Base-by-base conservation (phyloP, 208 protist species). In the Kentomonas sorsogonicus region DNA sequence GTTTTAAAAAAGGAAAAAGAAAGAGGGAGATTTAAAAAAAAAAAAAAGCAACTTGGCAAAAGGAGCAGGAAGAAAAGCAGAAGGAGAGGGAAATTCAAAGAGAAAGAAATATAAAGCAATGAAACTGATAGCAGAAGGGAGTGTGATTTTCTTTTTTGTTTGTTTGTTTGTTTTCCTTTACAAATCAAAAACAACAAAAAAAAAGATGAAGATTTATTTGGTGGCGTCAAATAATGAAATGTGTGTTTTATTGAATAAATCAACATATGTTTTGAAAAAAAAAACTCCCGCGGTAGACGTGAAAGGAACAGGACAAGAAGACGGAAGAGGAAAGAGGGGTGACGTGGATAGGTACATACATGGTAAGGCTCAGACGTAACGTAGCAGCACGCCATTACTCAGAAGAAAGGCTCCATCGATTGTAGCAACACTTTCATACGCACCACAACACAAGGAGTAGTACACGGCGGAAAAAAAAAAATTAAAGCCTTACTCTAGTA, bases 21-120 rank as follows among this genome's bases (percentile, higher is more conserved):
- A 57, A 40, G 29, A 55, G 29, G 54, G 29, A 58, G 30, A 39
- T 4, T 25, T 22, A 20, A 27, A 20, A 3, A 54, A 22, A 51
- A 30, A 60, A 53, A 36, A 47, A n/a, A n/a, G n/a, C n/a, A n/a
- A n/a, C n/a, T n/a, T n/a, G n/a, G n/a, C n/a, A n/a, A n/a, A n/a
- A n/a, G n/a, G 3, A 15, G 31, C 31, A 33, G 13, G 52, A 2
- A 38, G 13, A 33, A 40, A 53, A 53, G 9, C 3, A 38, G 55
- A 65, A 23, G 58, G 16, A 45, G 26, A 51, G 56, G 47, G 63
- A 65, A 66, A 65, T n/a, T 51, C 1, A 2, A 26, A 33, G 13
- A 48, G 50, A 58, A 29, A 66, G 16, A 63, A 30, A 59, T 18
- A 62, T 18, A 58, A 26, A 59, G 40, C 39, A 27, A 46, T 2